Conservation (phyloP, 331 rosid species). For the Spiraea crenata region DNA sequence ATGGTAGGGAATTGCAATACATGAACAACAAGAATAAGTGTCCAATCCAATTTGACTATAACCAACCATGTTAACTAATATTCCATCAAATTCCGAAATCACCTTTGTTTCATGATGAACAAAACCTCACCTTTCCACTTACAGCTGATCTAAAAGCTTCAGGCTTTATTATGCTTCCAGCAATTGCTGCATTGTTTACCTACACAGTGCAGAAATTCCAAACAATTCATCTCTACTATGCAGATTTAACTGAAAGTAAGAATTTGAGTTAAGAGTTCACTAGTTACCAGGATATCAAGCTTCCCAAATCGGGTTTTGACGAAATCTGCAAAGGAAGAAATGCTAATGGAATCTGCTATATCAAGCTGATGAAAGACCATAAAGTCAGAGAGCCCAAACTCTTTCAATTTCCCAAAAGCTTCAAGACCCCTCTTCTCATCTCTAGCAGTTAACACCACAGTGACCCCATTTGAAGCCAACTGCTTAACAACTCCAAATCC, state of each 20-base stretch:
- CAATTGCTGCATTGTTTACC: constrained; percentile 66
- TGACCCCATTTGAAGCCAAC: constrained; percentile 1
- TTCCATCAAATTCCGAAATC: too few species aligned
- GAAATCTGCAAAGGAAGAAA: constrained; percentile 41
- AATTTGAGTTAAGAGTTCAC: not conserved
- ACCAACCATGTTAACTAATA: too few species aligned
- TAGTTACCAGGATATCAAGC: constrained; percentile 44
- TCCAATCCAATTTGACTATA: constrained; percentile 25
- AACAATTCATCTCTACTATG: not conserved
- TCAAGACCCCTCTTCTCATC: constrained; percentile 28
- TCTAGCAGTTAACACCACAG: constrained; percentile 23
- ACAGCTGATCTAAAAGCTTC: not conserved
- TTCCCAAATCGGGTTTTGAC: constrained; percentile 44
- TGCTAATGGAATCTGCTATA: constrained; percentile 39
- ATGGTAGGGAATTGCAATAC: not conserved
- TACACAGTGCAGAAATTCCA: constrained; percentile 7
- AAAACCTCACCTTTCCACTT: constrained; percentile 6
- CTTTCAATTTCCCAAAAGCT: constrained; percentile 26
- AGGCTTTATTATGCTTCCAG: constrained; percentile 32
- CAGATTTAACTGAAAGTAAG: not conserved
- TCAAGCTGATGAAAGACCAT: constrained; percentile 61
- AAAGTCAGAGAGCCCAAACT: constrained; percentile 33
- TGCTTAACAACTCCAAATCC: constrained; percentile 1
- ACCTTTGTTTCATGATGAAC: not conserved
- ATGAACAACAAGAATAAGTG: constrained; percentile 18